Percentiles rank a stretch among this genome's conserved stretches.
phyloP scores from a whole-genome alignment of 2,329 filamentous ascomycete species.

The Paraphaeosphaeria minitans region DNA sequence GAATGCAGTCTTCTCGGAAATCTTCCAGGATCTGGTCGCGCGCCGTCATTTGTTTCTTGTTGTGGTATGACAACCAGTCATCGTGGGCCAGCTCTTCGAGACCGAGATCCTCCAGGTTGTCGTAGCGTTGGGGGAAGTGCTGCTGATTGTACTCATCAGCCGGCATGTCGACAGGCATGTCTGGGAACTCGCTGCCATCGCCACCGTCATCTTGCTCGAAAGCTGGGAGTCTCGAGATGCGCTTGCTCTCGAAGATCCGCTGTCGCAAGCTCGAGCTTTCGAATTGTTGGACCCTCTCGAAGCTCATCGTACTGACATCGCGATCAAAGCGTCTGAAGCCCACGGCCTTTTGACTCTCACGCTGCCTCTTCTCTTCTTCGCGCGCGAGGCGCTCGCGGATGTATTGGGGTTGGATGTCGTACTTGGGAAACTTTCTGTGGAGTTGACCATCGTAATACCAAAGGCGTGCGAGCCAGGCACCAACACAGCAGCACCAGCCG shows the following conservation, averaged over 20 bases:
- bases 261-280: constrained; percentile 16
- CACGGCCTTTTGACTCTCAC: neutral
- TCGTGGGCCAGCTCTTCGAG: constrained; percentile 51
- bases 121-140: constrained; percentile 1
- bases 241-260: constrained; percentile 26
- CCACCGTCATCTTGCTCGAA: constrained; percentile 41
- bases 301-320: constrained; percentile 5
- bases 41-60: constrained; percentile 51
- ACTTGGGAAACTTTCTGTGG: constrained; percentile 23
- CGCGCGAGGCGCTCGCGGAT: constrained; percentile 12
- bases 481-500: constrained; percentile 27
- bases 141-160: constrained; percentile 15
- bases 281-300: constrained; percentile 9
- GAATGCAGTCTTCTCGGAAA: constrained; percentile 50
- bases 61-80: constrained; percentile 55
- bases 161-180: constrained; percentile 21
- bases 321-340: neutral
- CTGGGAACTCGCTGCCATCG: constrained; percentile 33
- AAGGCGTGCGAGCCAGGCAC: constrained; percentile 26
- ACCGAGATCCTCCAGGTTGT: constrained; percentile 52
- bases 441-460: constrained; percentile 34
- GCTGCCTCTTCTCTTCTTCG: constrained; percentile 9
- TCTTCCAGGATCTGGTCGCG: constrained; percentile 49
- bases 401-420: constrained; percentile 25
- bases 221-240: constrained; percentile 30